phyloP scores from a whole-genome alignment of 805 yeast species.

The Jamesozyma spencerorum region DNA sequence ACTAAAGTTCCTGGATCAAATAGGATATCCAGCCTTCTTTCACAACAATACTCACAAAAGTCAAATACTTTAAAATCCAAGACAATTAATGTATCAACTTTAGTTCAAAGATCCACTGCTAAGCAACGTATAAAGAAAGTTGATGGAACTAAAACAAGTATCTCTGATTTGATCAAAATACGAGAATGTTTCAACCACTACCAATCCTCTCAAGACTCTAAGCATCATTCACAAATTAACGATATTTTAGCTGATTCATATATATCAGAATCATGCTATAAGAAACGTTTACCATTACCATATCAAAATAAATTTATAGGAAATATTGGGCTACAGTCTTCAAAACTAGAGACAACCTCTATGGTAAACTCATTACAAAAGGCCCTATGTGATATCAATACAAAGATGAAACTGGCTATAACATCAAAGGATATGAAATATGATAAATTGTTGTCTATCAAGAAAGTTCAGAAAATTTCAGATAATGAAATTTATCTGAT shows the following conservation, averaged over 20 bases:
- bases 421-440: neutral
- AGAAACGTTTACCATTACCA: neutral
- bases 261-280: too few relatives aligned
- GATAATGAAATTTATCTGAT: conserved; percentile 1
- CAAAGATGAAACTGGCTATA: neutral
- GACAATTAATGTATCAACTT: too few relatives aligned
- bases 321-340: neutral
- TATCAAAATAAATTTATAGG: neutral
- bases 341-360: neutral
- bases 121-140: neutral
- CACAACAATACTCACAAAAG: too few relatives aligned
- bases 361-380: conserved; percentile 1
- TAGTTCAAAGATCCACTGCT: too few relatives aligned
- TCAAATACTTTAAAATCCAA: too few relatives aligned
- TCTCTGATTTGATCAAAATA: neutral
- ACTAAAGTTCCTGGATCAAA: neutral
- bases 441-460: conserved; percentile 2
- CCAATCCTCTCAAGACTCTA: too few relatives aligned
- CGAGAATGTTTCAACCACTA: too few relatives aligned
- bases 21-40: too few relatives aligned
- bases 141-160: neutral
- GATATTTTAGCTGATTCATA: too few relatives aligned
- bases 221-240: too few relatives aligned
- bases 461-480: neutral
- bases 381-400: neutral